A percentile compares a stretch with the other conserved stretches of the same genome.
Evolutionary conservation across 1,284 basidiomycete species (phyloP).

Genomic region (Ustilago sp.): DNA sequence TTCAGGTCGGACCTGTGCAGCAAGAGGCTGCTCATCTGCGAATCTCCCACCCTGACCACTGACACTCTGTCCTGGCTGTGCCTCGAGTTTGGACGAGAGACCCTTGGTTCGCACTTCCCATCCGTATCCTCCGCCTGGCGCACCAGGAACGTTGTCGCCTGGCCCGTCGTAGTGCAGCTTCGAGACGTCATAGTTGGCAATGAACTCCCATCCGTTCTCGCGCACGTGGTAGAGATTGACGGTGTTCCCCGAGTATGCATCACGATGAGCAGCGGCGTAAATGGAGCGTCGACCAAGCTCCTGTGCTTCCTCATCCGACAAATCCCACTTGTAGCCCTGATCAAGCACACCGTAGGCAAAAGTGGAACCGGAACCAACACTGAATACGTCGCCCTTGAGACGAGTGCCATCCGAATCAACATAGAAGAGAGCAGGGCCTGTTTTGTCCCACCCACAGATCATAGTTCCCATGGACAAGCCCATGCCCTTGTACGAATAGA

Average conservation of each 20-base stretch:
- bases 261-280: slow-evolving; percentile 91
- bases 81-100: slow-evolving; percentile 58
- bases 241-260: slow-evolving; percentile 92
- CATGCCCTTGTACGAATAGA: slow-evolving; percentile 99
- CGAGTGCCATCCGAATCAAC: slow-evolving; percentile 97
- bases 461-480: slow-evolving; percentile 99
- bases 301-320: slow-evolving; percentile 92
- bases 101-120: slow-evolving; percentile 64
- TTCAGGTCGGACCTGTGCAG: slow-evolving; percentile 44
- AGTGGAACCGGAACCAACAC: slow-evolving; percentile 96
- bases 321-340: slow-evolving; percentile 93
- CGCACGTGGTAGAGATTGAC: slow-evolving; percentile 96
- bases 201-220: slow-evolving; percentile 79
- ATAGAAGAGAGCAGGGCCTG: slow-evolving; percentile 97
- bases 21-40: slow-evolving; percentile 49
- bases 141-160: slow-evolving; percentile 57
- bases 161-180: slow-evolving; percentile 67
- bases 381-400: slow-evolving; percentile 95
- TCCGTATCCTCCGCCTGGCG: slow-evolving; percentile 67
- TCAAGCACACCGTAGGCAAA: slow-evolving; percentile 99
- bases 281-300: slow-evolving; percentile 95
- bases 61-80: slow-evolving; percentile 50
- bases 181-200: slow-evolving; percentile 67
- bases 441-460: slow-evolving; percentile 99
- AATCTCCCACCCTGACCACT: slow-evolving; percentile 52